Evolutionary conservation across 78 protist genomes (phyloP).

Genomic region (Guillardia theta): DNA sequence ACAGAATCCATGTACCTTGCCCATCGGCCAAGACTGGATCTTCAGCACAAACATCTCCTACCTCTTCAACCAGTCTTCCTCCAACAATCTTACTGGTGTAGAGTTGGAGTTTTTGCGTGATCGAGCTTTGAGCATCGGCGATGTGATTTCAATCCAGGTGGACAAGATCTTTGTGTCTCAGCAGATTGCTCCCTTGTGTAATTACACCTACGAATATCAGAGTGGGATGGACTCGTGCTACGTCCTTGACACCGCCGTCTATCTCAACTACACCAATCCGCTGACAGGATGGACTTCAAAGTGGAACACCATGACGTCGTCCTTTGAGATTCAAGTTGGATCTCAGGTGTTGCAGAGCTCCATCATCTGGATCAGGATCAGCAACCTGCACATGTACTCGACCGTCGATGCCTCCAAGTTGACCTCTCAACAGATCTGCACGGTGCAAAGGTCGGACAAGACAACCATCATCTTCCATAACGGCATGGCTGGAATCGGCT

Average conservation of each 20-base stretch:
- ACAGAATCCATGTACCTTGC: not conserved
- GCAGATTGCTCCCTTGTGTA: too few relatives aligned
- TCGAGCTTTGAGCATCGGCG: not conserved
- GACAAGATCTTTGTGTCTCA: not conserved
- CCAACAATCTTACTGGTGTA: not conserved
- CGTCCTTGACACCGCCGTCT: too few relatives aligned
- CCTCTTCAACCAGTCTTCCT: not conserved
- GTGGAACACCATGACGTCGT: not conserved
- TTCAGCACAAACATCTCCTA: not conserved
- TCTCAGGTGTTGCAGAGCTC: not conserved
- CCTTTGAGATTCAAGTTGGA: not conserved
- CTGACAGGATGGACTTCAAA: not conserved
- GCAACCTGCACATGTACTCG: not conserved
- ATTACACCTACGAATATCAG: too few relatives aligned
- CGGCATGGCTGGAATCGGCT: not conserved
- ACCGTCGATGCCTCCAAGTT: too few relatives aligned
- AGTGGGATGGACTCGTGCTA: too few relatives aligned
- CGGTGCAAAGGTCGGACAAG: too few relatives aligned
- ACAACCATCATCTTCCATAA: not conserved
- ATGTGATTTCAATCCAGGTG: not conserved
- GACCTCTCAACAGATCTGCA: too few relatives aligned
- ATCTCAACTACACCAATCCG: not conserved
- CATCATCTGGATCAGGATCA: not conserved
- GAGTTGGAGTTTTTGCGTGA: not conserved
- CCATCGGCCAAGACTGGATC: not conserved